phyloP scores from a whole-genome alignment of 257 asterid species.

The Buddleja alternifolia region DNA sequence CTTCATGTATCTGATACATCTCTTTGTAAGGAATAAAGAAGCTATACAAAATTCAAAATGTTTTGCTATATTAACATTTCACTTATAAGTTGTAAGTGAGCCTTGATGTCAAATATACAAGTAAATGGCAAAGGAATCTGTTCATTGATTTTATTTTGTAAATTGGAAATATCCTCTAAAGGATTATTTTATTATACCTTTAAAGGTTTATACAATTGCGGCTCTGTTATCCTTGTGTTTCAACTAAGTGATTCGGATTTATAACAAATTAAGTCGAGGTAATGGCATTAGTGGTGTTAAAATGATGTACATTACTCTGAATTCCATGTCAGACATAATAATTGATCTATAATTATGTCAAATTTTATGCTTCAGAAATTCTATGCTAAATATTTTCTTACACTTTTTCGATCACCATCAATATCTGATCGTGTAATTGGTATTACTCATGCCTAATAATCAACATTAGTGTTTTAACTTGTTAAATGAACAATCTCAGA shows the following conservation, averaged over 20 bases:
- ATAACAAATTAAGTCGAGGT: neutral
- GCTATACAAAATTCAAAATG: neutral
- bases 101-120: conserved; percentile 7
- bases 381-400: neutral
- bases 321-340: neutral
- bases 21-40: conserved; percentile 23
- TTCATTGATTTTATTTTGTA: neutral
- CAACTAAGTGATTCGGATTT: neutral
- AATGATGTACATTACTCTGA: neutral
- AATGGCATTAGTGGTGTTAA: neutral
- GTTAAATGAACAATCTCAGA: neutral
- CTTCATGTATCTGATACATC: neutral
- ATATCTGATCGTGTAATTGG: neutral
- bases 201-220: neutral
- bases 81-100: neutral
- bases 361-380: neutral
- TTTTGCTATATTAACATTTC: conserved; percentile 9
- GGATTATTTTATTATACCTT: neutral
- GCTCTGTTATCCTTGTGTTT: neutral
- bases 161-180: neutral
- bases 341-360: neutral
- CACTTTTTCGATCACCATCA: neutral
- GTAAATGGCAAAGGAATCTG: neutral
- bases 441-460: neutral
- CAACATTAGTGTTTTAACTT: neutral